Base-by-base conservation (phyloP, 768 basidiomycete species). In the Russula sp. region DNA sequence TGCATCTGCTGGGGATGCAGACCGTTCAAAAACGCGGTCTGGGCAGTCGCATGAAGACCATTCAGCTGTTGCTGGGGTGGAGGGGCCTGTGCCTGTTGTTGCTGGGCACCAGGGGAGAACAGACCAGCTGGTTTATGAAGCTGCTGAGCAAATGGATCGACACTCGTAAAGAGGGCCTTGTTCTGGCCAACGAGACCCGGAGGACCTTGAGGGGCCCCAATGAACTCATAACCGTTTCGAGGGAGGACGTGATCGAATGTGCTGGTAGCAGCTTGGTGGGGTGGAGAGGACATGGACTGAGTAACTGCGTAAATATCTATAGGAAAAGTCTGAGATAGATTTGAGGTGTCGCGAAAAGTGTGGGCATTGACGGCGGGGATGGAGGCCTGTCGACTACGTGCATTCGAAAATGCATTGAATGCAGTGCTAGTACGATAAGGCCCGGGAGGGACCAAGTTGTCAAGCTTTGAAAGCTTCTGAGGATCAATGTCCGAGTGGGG, bases 21-120 rank as follows among this genome's bases (percentile, higher is more conserved):
- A 79, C 85, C 75, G 20, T 79, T 79, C 63, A 78, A 62, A 63
- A 73, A 81, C 9, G 75, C 63, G 20, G 71, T 64, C 64, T 77
- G 79, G 63, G 74, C 65, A 30, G 70, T 40, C 42, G 59, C 49
- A 64, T 72, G 75, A 32, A 74, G 72, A 30, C 71, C 72, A 57
- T 69, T 72, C 36, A 75, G 73, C 18, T 76, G 74, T 6, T 76
- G 66, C 4, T 72, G 65, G 34, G 74, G 72, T 64, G 74, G 76
- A 3, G 72, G 63, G n/a, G 72, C 72, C 67, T 76, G 76, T 8
- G 75, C 58, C 6, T 73, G 72, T 36, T 79, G 77, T 6, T 73
- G 71, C 40, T 79, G 79, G 14, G 71, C 62, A 69, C 69, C 54
- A 71, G 75, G 64, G 69, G 78, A 44, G 67, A 63, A 65, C 73